Evolutionary conservation across 768 basidiomycete species (phyloP), one percentile per base, ranked within the genome.

Genomic region (Hypsizygus marmoreus): DNA sequence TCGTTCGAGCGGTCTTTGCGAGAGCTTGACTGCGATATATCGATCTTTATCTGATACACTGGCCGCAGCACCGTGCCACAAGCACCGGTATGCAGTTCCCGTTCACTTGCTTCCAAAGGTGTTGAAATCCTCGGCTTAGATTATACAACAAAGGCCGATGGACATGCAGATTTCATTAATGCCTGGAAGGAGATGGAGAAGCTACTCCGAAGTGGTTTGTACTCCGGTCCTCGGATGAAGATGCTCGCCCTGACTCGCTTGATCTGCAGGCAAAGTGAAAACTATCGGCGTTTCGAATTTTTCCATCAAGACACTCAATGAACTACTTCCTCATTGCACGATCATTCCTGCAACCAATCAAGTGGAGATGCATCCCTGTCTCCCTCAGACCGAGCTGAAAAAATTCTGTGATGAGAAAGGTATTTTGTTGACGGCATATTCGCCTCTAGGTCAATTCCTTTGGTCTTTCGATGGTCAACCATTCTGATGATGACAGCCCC

Each of bases 201-300:
- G 26, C 58, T 69, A 10, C 19, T 67, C 19, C 45, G 55, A 36
- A 60, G 56, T 10, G 63, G 63, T 66, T 25, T 23, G 50, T 34
- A 12, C 43, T n/a, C 28, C 6, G 2, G 10, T 16, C 7, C 16
- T 30, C 25, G 9, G 9, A 16, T 33, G 57, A 43, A 47, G 45
- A 47, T 51, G 54, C 47, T 47, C 50, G 10, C 58, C 64, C 36
- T 23, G 45, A 28, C 3, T 29, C 22, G 9, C 40, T 38, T 16
- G 22, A 24, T 50, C 13, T 22, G 6, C 56, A 58, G 72, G 71
- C 26, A 76, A 73, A 61, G 72, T 72, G 19, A 75, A 69, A 53
- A 57, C 62, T 3, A 74, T 78, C 44, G 81, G 81, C 7, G 77
- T 85, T n/a, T 78, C 77, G 28, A 82, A 82, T 60, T 80, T 80